phyloP scores from a whole-genome alignment of 441 rosid genomes.

The Erysimum cheiri region DNA sequence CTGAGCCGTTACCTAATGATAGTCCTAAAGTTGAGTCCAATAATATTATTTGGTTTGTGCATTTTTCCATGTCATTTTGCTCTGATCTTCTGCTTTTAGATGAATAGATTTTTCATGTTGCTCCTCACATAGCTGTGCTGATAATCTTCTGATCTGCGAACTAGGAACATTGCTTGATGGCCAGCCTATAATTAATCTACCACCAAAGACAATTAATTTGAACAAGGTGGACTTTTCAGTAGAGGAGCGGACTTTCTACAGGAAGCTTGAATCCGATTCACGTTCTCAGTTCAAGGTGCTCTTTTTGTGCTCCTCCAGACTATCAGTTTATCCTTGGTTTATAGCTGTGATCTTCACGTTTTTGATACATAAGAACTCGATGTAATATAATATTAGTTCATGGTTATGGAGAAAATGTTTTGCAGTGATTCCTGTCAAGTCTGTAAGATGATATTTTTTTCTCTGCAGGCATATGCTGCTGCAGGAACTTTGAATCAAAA shows the following conservation, averaged over 20 bases:
- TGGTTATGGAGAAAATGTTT: conserved; percentile 23
- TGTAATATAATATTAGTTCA: conserved; percentile 11
- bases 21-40: neutral
- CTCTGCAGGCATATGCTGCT: conserved; percentile 86
- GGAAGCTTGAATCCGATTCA: conserved; percentile 80
- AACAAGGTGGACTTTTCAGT: conserved; percentile 75
- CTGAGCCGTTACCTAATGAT: conserved; percentile 2
- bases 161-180: conserved; percentile 88
- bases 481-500: conserved; percentile 93
- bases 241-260: conserved; percentile 90
- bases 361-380: conserved; percentile 20
- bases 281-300: conserved; percentile 83
- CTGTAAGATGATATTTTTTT: conserved; percentile 25
- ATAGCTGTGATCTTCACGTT: conserved; percentile 19
- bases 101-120: conserved; percentile 6
- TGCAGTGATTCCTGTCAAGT: neutral
- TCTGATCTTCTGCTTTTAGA: neutral
- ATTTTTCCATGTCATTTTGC: conserved; percentile 13
- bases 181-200: conserved; percentile 81
- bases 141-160: conserved; percentile 41
- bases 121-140: conserved; percentile 22
- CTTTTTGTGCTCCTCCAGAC: conserved; percentile 16
- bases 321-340: conserved; percentile 20
- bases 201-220: conserved; percentile 75
- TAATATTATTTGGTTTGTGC: neutral